Evolutionary conservation across 2,329 filamentous ascomycete genomes (phyloP).

Genomic region (Fusarium equiseti): DNA sequence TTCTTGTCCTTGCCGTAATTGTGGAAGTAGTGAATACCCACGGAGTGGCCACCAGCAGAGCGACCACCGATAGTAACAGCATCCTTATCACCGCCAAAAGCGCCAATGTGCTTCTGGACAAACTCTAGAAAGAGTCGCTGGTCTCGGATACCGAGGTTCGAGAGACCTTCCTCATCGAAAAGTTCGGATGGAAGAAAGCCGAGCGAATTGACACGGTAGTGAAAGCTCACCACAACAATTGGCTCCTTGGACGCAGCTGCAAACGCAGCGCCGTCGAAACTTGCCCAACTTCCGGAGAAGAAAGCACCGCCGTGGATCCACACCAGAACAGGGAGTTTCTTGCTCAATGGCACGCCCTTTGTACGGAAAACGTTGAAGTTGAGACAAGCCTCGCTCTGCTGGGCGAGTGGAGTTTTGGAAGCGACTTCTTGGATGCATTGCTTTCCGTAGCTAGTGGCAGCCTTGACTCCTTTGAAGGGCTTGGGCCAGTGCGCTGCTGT

Average conservation of each 20-base stretch:
- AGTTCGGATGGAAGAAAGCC: slow-evolving; percentile 60
- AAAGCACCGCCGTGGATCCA: slow-evolving; percentile 58
- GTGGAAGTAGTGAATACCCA: slow-evolving; percentile 55
- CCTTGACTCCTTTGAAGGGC: slow-evolving; percentile 55
- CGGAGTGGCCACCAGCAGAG: slow-evolving; percentile 62
- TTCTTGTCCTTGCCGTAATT: slow-evolving; percentile 51
- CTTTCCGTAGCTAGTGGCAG: slow-evolving; percentile 56
- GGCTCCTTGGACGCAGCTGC: slow-evolving; percentile 52
- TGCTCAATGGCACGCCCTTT: slow-evolving; percentile 48
- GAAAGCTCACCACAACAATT: slow-evolving; percentile 58
- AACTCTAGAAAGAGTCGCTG: slow-evolving; percentile 65
- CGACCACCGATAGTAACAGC: slow-evolving; percentile 68
- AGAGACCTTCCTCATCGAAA: slow-evolving; percentile 51
- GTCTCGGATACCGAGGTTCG: slow-evolving; percentile 67
- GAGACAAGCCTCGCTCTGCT: slow-evolving; percentile 54
- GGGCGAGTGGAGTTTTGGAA: slow-evolving; percentile 22
- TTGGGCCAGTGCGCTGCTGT: slow-evolving; percentile 55
- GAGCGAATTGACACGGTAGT: slow-evolving; percentile 56
- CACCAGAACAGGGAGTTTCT: slow-evolving; percentile 55
- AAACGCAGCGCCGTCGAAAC: slow-evolving; percentile 54
- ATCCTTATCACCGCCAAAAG: slow-evolving; percentile 65
- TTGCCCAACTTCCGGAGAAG: slow-evolving; percentile 49
- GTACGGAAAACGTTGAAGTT: slow-evolving; percentile 58
- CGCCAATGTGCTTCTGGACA: slow-evolving; percentile 63
- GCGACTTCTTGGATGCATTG: slow-evolving; percentile 56